These are phyloP conservation scores for Diaporthe sp. DNA, from an alignment of 2,329 filamentous ascomycete species.

Conservation along the genomic window DNA sequence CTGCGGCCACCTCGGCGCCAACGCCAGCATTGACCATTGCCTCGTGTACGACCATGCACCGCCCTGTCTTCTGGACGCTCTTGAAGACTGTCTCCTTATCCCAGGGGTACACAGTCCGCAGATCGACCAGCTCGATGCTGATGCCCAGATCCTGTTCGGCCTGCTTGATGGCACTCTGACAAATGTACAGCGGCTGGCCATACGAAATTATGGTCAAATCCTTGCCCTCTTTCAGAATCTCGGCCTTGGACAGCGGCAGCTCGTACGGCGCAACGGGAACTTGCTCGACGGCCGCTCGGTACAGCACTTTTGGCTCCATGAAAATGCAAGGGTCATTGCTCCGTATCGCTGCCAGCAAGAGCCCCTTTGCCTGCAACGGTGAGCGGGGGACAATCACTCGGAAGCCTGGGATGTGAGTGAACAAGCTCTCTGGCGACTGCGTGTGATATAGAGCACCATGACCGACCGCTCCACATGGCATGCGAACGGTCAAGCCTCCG, in stretches of 20 bases:
- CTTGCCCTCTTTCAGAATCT: slow-evolving; percentile 83
- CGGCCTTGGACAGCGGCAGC: slow-evolving; percentile 88
- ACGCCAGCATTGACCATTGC: slow-evolving; percentile 92
- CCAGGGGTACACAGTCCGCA: slow-evolving; percentile 93
- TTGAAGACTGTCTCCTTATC: slow-evolving; percentile 83
- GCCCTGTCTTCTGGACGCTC: slow-evolving; percentile 88
- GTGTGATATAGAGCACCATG: slow-evolving; percentile 91
- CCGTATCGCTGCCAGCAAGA: slow-evolving; percentile 82
- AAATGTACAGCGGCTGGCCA: slow-evolving; percentile 89
- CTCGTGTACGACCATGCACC: slow-evolving; percentile 91
- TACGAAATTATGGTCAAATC: slow-evolving; percentile 90
- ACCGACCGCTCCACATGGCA: slow-evolving; percentile 91
- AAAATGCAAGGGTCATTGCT: slow-evolving; percentile 91
- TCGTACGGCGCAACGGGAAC: slow-evolving; percentile 85
- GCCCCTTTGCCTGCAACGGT: slow-evolving; percentile 88
- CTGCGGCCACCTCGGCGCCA: slow-evolving; percentile 89
- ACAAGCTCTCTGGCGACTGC: slow-evolving; percentile 89
- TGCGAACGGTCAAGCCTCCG: slow-evolving; percentile 86
- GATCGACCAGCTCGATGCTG: slow-evolving; percentile 86
- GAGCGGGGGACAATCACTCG: slow-evolving; percentile 89
- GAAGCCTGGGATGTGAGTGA: slow-evolving; percentile 88
- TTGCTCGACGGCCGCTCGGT: slow-evolving; percentile 91
- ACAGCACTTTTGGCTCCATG: slow-evolving; percentile 94
- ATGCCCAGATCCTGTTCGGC: slow-evolving; percentile 82
- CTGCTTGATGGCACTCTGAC: slow-evolving; percentile 79